Conservation (phyloP, 345 rosid genomes). For the Lumnitzera littorea region DNA sequence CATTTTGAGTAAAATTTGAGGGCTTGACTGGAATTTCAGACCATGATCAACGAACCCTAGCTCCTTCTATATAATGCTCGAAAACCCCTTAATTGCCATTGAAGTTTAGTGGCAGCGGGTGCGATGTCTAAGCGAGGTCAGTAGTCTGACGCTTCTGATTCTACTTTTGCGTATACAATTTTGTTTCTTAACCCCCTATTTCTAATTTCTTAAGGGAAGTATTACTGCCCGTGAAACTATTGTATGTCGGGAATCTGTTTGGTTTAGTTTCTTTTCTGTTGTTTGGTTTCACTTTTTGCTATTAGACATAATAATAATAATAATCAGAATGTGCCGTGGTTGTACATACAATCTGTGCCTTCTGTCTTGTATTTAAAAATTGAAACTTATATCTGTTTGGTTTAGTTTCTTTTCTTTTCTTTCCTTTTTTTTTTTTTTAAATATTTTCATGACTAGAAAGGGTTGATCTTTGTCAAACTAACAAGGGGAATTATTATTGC, state of each 20-base stretch:
- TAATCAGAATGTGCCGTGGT: too few species aligned
- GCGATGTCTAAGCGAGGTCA: constrained; percentile 22
- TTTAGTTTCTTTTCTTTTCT: neutral
- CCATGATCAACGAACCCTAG: neutral
- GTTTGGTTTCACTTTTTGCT: neutral
- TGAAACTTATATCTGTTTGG: too few species aligned
- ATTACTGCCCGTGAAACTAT: neutral
- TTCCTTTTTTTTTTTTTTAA: neutral
- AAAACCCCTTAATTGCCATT: constrained; percentile 3
- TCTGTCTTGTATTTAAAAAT: too few species aligned
- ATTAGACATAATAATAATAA: too few species aligned
- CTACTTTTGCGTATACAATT: neutral
- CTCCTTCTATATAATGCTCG: neutral
- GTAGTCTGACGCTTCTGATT: neutral
- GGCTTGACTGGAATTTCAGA: constrained; percentile 1
- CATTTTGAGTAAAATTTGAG: neutral
- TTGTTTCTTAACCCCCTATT: neutral
- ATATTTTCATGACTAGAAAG: too few species aligned
- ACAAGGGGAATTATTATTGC: too few species aligned
- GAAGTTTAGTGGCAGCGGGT: neutral
- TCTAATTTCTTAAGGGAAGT: neutral
- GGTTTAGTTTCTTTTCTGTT: neutral
- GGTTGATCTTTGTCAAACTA: too few species aligned
- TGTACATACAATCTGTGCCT: too few species aligned
- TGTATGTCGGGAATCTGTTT: too few species aligned